A percentile compares a stretch with the other conserved stretches of the same genome.
phyloP scores from a whole-genome alignment of 257 asterid species.

The Avicennia marina region DNA sequence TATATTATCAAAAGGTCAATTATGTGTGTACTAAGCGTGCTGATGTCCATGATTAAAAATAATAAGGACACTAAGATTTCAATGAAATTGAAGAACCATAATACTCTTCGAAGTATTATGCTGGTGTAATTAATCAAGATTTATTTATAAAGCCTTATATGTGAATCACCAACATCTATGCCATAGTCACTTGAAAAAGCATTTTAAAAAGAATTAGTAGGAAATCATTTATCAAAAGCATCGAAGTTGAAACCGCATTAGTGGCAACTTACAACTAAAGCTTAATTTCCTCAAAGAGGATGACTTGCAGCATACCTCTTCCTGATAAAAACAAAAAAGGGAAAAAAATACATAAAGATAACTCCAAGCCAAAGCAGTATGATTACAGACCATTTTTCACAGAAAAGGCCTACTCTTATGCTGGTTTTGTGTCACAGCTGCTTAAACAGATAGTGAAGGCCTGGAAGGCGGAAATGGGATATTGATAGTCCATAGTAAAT shows the following conservation, averaged over 20 bases:
- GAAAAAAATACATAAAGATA: too few relatives aligned
- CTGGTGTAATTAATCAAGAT: too few relatives aligned
- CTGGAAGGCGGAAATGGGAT: slow-evolving; percentile 70
- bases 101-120: too few relatives aligned
- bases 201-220: not conserved
- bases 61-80: too few relatives aligned
- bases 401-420: slow-evolving; percentile 44
- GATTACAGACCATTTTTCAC: too few relatives aligned
- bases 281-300: slow-evolving; percentile 18
- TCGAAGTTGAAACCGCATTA: slow-evolving; percentile 11
- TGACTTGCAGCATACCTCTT: slow-evolving; percentile 15
- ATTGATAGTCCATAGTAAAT: slow-evolving; percentile 67
- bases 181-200: slow-evolving; percentile 6
- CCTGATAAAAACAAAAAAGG: not conserved
- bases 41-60: too few relatives aligned
- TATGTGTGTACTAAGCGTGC: too few relatives aligned
- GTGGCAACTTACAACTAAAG: slow-evolving; percentile 9
- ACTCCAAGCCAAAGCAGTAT: too few relatives aligned
- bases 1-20: not conserved
- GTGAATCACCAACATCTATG: slow-evolving; percentile 3
- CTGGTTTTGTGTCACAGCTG: slow-evolving; percentile 68
- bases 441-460: slow-evolving; percentile 68
- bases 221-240: not conserved
- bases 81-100: too few relatives aligned
- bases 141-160: not conserved